Percentiles rank a stretch among this genome's conserved stretches.
phyloP scores from a whole-genome alignment of 2,329 filamentous ascomycete species.

The Aspergillus arachidicola region DNA sequence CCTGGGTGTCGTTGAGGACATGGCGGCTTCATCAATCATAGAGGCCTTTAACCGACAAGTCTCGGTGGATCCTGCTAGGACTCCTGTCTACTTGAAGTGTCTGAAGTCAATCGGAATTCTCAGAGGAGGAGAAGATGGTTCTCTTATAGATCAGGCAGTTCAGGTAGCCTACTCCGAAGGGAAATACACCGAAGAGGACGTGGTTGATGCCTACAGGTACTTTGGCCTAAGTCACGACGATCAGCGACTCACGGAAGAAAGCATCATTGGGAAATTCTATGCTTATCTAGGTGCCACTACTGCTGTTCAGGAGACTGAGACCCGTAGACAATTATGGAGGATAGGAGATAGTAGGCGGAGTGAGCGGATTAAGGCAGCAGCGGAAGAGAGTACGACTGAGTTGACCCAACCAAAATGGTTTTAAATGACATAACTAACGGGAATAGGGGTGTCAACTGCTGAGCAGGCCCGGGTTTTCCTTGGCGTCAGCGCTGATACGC shows the following conservation, averaged over 20 bases:
- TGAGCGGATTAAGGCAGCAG: constrained; percentile 59
- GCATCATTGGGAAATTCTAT: constrained; percentile 64
- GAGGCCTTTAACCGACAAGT: constrained; percentile 66
- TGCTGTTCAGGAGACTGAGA: constrained; percentile 53
- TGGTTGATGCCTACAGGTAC: constrained; percentile 60
- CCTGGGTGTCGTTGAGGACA: constrained; percentile 64
- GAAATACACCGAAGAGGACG: constrained; percentile 58
- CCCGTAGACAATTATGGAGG: constrained; percentile 58
- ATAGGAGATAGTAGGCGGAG: constrained; percentile 64
- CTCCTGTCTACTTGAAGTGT: constrained; percentile 66
- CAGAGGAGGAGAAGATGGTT: constrained; percentile 51
- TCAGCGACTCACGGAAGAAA: constrained; percentile 55
- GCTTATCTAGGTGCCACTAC: constrained; percentile 59
- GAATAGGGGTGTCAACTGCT: constrained; percentile 58
- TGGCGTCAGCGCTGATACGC: constrained; percentile 51
- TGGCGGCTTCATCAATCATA: constrained; percentile 62
- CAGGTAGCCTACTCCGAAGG: constrained; percentile 61
- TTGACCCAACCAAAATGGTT: neutral
- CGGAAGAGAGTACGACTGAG: constrained; percentile 53
- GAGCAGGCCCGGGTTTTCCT: constrained; percentile 67
- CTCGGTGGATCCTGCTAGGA: constrained; percentile 55
- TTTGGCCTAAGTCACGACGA: constrained; percentile 57
- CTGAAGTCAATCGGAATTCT: constrained; percentile 62
- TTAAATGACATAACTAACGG: neutral
- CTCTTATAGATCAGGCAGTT: constrained; percentile 60